Evolutionary conservation across 73 alveolate genomes (phyloP).

Genomic region (Halteria grandinella): DNA sequence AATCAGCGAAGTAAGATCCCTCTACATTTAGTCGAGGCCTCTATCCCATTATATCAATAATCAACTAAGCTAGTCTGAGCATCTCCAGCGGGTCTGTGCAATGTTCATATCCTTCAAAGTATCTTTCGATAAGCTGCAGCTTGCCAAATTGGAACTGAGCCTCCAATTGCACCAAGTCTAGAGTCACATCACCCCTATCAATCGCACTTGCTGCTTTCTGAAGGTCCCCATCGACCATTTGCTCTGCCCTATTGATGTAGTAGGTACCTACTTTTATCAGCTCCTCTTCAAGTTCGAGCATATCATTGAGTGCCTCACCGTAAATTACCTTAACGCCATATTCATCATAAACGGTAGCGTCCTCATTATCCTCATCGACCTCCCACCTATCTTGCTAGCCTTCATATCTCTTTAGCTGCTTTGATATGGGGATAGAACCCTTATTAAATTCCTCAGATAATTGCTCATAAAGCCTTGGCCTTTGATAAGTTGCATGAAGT

Average conservation of each 20-base stretch:
- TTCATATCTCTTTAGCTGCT: background rate
- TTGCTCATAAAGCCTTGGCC: slow-evolving; percentile 27
- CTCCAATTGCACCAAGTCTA: slow-evolving; percentile 12
- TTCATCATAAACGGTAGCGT: slow-evolving; percentile 41
- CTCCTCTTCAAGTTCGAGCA: slow-evolving; percentile 48
- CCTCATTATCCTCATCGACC: slow-evolving; percentile 21
- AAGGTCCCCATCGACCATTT: slow-evolving; percentile 13
- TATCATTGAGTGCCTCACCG: slow-evolving; percentile 24
- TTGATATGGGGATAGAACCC: no score
- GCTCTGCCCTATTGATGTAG: slow-evolving; percentile 28
- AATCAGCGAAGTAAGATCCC: slow-evolving; percentile 37
- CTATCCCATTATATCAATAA: slow-evolving; percentile 35
- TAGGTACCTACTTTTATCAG: slow-evolving; percentile 30
- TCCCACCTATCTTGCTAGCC: slow-evolving; percentile 48
- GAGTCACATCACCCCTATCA: slow-evolving; percentile 45
- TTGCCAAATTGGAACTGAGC: slow-evolving; percentile 30
- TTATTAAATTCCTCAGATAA: background rate
- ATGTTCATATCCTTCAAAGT: slow-evolving; percentile 46
- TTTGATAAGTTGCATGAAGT: slow-evolving; percentile 25
- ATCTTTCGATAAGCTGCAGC: slow-evolving; percentile 7
- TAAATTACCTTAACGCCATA: slow-evolving; percentile 48
- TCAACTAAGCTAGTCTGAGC: slow-evolving; percentile 18
- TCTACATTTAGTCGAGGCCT: slow-evolving; percentile 47
- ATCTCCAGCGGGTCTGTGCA: slow-evolving; percentile 37
- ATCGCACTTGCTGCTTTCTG: slow-evolving; percentile 33